Evolutionary conservation across 495 filamentous ascomycete genomes (phyloP), one percentile per base, ranked within the genome.

Genomic region (Thozetella sp.): DNA sequence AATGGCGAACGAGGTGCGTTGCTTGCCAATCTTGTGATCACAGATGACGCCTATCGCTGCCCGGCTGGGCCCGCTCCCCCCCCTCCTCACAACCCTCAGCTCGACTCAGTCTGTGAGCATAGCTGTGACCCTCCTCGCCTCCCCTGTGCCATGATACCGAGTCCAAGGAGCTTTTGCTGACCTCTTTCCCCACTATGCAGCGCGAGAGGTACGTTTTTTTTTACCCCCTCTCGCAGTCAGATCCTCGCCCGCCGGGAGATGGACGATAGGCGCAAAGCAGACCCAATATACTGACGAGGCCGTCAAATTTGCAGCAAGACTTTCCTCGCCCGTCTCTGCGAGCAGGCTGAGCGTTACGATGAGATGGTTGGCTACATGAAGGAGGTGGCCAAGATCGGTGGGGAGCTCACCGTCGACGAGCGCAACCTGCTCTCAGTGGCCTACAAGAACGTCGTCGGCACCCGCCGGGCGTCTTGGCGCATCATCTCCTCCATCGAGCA

Each of bases 311-410:
- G 72, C 78, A 99, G 96, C 91, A 98, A 99, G 90, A 99, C 95
- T 69, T 99, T 99, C 86, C 92, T 99, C 75, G 95, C 95, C 73
- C 88, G 95, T 83, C 92, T 99, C 75, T 98, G 95, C 86, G 95
- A 99, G 91, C 95, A 99, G 89, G 95, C 95, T 73, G 95, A 99
- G 87, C 95, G 95, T 76, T 99, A 99, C 77, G 95, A 99, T 92
- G 95, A 99, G 83, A 99, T 99, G 95, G 95, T 99, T 67, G 92
- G 89, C 72, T 99, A 91, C 85, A 99, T 99, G 95, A 99, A 99
- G 91, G 93, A 97, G 88, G 95, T 99, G 74, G 95, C 95, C 76
- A 97, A 97, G 94, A 86, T 99, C 69, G 95, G 93, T 66, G 95
- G 95, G 67, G 91, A 95, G 77, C 90, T 99, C 71, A 91, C 90